phyloP scores from a whole-genome alignment of 2,329 filamentous ascomycete species.

The Didymella pinodella region DNA sequence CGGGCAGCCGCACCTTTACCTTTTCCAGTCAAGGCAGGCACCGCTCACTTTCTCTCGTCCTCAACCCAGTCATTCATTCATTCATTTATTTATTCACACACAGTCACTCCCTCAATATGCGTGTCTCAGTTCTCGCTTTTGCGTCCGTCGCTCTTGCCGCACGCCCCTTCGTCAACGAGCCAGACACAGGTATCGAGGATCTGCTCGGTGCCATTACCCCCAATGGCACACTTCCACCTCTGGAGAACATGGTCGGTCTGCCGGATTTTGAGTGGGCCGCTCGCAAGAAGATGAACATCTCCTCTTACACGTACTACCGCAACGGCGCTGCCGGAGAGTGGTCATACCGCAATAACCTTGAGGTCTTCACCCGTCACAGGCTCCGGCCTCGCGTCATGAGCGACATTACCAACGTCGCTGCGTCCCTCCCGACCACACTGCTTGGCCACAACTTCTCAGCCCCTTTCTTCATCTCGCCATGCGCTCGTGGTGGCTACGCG shows the following conservation, averaged over 20 bases:
- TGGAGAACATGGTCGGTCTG: conserved; percentile 58
- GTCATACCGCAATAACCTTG: conserved; percentile 65
- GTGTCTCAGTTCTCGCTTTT: conserved; percentile 31
- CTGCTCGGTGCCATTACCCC: conserved; percentile 29
- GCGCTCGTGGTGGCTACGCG: conserved; percentile 51
- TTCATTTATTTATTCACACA: conserved; percentile 9
- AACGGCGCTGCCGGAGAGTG: conserved; percentile 65
- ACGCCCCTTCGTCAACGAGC: conserved; percentile 46
- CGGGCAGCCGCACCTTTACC: not conserved
- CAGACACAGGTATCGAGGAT: conserved; percentile 48
- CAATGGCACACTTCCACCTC: conserved; percentile 53
- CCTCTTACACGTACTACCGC: conserved; percentile 65
- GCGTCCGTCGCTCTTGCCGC: conserved; percentile 43
- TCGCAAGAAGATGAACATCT: conserved; percentile 56
- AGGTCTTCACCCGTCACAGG: conserved; percentile 60
- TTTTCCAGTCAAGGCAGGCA: conserved; percentile 6
- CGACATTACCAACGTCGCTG: conserved; percentile 57
- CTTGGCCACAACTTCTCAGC: conserved; percentile 63
- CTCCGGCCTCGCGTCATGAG: conserved; percentile 60
- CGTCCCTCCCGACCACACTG: conserved; percentile 55
- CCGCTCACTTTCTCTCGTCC: conserved; percentile 10
- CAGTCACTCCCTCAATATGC: conserved; percentile 33
- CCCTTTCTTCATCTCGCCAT: conserved; percentile 64
- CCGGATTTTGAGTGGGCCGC: conserved; percentile 65
- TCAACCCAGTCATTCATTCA: conserved; percentile 7